Percentiles rank a stretch among this genome's conserved stretches.
phyloP scores from a whole-genome alignment of 2,329 filamentous ascomycete genomes.

The Leptographium radiaticola region DNA sequence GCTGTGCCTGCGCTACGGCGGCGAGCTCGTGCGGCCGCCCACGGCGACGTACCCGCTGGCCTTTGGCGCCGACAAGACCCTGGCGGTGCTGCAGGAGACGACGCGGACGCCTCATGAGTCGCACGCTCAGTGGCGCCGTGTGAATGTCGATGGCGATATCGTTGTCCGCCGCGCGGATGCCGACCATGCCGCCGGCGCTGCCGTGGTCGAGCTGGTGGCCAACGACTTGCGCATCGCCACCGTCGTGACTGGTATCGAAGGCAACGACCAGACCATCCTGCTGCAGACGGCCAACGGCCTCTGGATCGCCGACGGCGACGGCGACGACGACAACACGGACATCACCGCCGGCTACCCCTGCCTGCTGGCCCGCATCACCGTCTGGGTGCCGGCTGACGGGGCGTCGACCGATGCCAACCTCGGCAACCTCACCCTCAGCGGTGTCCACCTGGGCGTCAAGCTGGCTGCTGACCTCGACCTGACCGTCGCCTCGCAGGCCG shows the following conservation, averaged over 20 bases:
- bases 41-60: slow-evolving; percentile 16
- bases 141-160: slow-evolving; percentile 21
- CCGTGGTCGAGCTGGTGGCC: slow-evolving; percentile 26
- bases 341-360: slow-evolving; percentile 23
- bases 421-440: slow-evolving; percentile 21
- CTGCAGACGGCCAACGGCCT: slow-evolving; percentile 14
- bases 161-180: slow-evolving; percentile 23
- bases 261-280: slow-evolving; percentile 22
- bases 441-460: slow-evolving; percentile 26
- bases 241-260: slow-evolving; percentile 19
- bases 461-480: slow-evolving; percentile 28
- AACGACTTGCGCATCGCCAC: slow-evolving; percentile 29
- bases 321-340: not conserved
- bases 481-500: slow-evolving; percentile 15
- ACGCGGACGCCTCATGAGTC: slow-evolving; percentile 3
- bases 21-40: not conserved
- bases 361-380: slow-evolving; percentile 32
- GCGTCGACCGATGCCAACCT: slow-evolving; percentile 15
- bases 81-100: slow-evolving; percentile 26
- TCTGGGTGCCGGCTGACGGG: slow-evolving; percentile 29
- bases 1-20: not conserved
- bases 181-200: not conserved
- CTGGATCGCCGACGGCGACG: not conserved
- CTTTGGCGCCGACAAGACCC: slow-evolving; percentile 21
- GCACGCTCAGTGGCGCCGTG: slow-evolving; percentile 1